Evolutionary conservation across 257 asterid species (phyloP), one percentile per base, ranked within the genome.

Genomic region (Ballota nigra): DNA sequence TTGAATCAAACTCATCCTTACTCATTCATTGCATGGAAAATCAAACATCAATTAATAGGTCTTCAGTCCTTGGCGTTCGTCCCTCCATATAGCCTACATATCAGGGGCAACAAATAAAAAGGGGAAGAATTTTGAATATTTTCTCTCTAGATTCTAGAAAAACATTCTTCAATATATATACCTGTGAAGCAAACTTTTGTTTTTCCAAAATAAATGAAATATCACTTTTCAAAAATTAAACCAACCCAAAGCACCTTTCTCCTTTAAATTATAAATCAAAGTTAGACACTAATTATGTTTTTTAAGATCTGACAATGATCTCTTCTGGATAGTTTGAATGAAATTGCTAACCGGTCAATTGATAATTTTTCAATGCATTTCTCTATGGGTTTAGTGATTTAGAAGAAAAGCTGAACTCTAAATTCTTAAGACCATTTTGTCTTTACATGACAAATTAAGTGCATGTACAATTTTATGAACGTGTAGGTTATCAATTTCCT

Each of bases 1-100:
- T 69, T 40, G 56, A 68, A 36, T 53, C 47, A 62, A 51, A n/a
- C 33, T 20, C 36, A 5, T 49, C 13, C 40, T 23, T 73, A 6
- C 56, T 29, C 38, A 16, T 65, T 29, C 38, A 22, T 65, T 69
- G 20, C 61, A 22, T 20, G 57, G 65, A 56, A 69, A 75, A 67
- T 36, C 16, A 18, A 6, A 10, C 15, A 47, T 75, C 9, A 4
- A 15, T 6, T 24, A 26, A 24, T 62, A 20, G 69, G 28, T 55
- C 49, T 31, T 22, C 49, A 24, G 20, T 38, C 62, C 51, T 52
- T 71, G 65, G 43, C 57, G 31, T 74, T 47, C 68, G 23, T 47
- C 18, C 51, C 53, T 56, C n/a, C n/a, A 8, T 18, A 33, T 23
- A 41, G 49, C 31, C 23, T 18, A 58, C 49, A 57, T 26, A 59